phyloP scores from a whole-genome alignment of 2,329 filamentous ascomycete species.

The Cadophora malorum region DNA sequence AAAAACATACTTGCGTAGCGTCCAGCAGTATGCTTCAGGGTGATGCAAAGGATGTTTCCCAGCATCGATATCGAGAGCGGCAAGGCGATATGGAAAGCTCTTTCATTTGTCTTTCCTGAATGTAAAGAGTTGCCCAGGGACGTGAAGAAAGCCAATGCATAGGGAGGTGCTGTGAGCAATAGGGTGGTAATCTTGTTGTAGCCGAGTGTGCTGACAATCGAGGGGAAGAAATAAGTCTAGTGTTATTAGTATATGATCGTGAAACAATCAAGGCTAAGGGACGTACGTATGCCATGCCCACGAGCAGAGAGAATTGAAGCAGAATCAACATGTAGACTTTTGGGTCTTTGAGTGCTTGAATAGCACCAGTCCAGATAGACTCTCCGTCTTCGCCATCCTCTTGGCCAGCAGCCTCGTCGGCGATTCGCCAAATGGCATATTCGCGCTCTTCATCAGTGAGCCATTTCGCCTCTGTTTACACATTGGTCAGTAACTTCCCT shows the following conservation, averaged over 20 bases:
- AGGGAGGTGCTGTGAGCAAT: conserved; percentile 33
- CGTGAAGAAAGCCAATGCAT: conserved; percentile 45
- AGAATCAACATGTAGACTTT: conserved; percentile 13
- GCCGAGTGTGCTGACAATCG: conserved; percentile 31
- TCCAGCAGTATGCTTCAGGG: conserved; percentile 40
- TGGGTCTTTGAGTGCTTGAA: conserved; percentile 18
- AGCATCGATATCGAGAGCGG: conserved; percentile 55
- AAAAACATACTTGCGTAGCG: conserved; percentile 32
- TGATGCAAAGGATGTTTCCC: conserved; percentile 46
- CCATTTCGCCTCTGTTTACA: conserved; percentile 42
- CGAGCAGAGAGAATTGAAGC: conserved; percentile 8
- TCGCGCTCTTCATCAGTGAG: conserved; percentile 52
- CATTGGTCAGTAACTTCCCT: conserved; percentile 31
- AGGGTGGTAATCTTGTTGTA: conserved; percentile 30
- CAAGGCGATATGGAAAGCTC: conserved; percentile 51
- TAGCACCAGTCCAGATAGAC: conserved; percentile 7
- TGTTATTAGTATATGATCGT: conserved; percentile 3
- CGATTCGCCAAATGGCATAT: conserved; percentile 58
- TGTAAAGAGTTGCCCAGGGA: conserved; percentile 47
- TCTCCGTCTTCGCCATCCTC: conserved; percentile 21
- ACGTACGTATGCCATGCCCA: conserved; percentile 21
- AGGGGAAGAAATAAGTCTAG: conserved; percentile 43
- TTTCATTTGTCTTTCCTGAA: conserved; percentile 48
- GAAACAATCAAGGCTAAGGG: not conserved
- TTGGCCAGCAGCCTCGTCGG: conserved; percentile 38